phyloP scores from a whole-genome alignment of 352 stramenopile genomes.

The Phytopythium sindhum region DNA sequence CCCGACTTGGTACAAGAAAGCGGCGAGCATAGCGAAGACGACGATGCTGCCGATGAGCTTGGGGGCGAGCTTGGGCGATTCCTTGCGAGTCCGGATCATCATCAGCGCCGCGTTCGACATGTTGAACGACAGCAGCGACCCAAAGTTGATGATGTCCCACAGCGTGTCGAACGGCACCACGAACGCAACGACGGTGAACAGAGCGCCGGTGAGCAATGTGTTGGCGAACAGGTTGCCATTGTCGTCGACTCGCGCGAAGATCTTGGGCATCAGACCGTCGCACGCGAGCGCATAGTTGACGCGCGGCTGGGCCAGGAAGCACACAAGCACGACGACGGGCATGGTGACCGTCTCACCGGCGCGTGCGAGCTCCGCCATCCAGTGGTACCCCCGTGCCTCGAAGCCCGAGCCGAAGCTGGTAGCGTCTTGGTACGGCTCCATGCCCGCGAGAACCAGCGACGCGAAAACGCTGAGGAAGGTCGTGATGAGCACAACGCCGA shows the following conservation, averaged over 20 bases:
- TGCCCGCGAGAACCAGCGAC: slow-evolving; percentile 79
- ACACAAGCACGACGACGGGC: slow-evolving; percentile 88
- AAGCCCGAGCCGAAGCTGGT: slow-evolving; percentile 30
- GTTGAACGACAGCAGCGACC: slow-evolving; percentile 86
- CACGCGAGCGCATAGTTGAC: slow-evolving; percentile 85
- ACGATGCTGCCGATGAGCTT: slow-evolving; percentile 47
- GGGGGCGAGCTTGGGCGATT: slow-evolving; percentile 38
- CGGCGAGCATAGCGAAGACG: slow-evolving; percentile 26
- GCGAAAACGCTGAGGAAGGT: slow-evolving; percentile 42
- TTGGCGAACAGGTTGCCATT: slow-evolving; percentile 82
- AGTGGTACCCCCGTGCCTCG: slow-evolving; percentile 18
- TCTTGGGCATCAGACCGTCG: slow-evolving; percentile 86
- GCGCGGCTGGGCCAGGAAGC: slow-evolving; percentile 86
- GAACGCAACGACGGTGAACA: slow-evolving; percentile 70
- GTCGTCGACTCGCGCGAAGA: slow-evolving; percentile 73
- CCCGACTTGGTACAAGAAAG: slow-evolving; percentile 72
- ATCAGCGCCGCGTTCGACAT: slow-evolving; percentile 77
- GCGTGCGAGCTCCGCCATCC: slow-evolving; percentile 24
- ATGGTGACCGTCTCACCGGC: slow-evolving; percentile 62
- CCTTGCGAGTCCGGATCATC: slow-evolving; percentile 59
- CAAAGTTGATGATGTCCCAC: slow-evolving; percentile 88
- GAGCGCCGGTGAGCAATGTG: slow-evolving; percentile 59
- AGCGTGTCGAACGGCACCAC: slow-evolving; percentile 76
- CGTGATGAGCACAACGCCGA: slow-evolving; percentile 75
- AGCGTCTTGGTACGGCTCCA: slow-evolving; percentile 36